These are phyloP conservation scores for Pleurozium schreberi DNA, from an alignment of 225 moss, liverwort and hornwort species.

Conservation along the genomic window DNA sequence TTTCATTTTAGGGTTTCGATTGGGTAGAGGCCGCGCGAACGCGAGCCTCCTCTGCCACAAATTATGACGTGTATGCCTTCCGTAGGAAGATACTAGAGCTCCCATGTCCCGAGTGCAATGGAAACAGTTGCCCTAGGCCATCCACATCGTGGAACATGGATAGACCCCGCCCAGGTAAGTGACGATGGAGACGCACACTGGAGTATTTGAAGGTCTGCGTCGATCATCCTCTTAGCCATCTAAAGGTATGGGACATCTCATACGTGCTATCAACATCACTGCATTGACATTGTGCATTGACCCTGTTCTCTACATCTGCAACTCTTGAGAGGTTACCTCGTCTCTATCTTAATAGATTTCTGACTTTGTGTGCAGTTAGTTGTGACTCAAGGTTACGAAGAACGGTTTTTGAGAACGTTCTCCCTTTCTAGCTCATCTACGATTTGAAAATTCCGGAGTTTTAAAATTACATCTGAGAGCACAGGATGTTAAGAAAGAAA, in stretches of 20 bases:
- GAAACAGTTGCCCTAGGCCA: accelerated
- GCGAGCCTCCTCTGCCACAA: not conserved
- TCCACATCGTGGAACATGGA: no score
- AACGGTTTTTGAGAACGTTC: not conserved
- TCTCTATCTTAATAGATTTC: not conserved
- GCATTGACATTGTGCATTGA: not conserved
- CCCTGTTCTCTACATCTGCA: not conserved
- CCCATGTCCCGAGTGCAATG: not conserved
- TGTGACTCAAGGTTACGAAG: not conserved
- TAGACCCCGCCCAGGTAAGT: conserved; percentile 36
- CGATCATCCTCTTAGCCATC: not conserved
- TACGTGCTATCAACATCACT: not conserved
- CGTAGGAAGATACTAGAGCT: not conserved
- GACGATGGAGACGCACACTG: not conserved
- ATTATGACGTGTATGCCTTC: not conserved
- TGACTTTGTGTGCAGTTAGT: not conserved
- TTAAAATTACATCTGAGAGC: not conserved
- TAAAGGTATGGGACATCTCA: not conserved
- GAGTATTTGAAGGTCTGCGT: not conserved
- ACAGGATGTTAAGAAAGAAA: not conserved
- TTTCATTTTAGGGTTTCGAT: not conserved
- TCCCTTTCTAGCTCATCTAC: not conserved
- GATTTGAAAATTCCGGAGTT: not conserved
- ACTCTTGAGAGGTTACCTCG: not conserved
- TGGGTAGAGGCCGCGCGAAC: not conserved